Evolutionary conservation across 176 grass and related monocot species (phyloP).

Genomic region (Phyllostachys edulis): DNA sequence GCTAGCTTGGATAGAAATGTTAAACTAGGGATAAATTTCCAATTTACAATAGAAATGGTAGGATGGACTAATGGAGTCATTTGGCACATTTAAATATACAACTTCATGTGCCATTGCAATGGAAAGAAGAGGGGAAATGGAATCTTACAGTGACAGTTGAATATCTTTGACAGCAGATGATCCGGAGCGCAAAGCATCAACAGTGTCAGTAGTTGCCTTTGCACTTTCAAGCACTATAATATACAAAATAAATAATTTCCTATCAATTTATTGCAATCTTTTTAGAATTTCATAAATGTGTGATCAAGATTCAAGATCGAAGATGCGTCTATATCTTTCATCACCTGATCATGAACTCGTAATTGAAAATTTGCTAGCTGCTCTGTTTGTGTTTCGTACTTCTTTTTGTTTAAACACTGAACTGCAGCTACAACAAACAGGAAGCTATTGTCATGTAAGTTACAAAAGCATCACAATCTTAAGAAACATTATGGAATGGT

Average conservation of each 20-base stretch:
- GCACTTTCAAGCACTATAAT: slow-evolving; percentile 63
- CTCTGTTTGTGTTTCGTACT: slow-evolving; percentile 69
- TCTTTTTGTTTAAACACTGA: slow-evolving; percentile 71
- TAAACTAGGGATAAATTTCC: background rate
- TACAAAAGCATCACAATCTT: background rate
- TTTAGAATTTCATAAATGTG: background rate
- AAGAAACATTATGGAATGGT: background rate
- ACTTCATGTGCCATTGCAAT: background rate
- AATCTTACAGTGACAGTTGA: slow-evolving; percentile 64
- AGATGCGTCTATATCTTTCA: background rate
- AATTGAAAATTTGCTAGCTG: slow-evolving; percentile 64
- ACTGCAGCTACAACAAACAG: slow-evolving; percentile 57
- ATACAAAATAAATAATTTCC: background rate
- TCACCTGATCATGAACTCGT: slow-evolving; percentile 73
- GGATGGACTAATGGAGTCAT: background rate
- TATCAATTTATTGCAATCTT: background rate
- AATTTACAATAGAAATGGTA: background rate
- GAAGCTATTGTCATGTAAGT: slow-evolving; percentile 15
- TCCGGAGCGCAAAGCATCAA: slow-evolving; percentile 59
- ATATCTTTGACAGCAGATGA: slow-evolving; percentile 77
- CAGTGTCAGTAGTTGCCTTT: slow-evolving; percentile 66
- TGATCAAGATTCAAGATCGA: background rate
- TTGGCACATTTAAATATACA: background rate
- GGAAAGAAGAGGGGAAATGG: slow-evolving; percentile 9
- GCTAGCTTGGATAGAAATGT: background rate